Conservation (phyloP, 2,329 filamentous ascomycete genomes). For the Hymenoscyphus fructigenus region DNA sequence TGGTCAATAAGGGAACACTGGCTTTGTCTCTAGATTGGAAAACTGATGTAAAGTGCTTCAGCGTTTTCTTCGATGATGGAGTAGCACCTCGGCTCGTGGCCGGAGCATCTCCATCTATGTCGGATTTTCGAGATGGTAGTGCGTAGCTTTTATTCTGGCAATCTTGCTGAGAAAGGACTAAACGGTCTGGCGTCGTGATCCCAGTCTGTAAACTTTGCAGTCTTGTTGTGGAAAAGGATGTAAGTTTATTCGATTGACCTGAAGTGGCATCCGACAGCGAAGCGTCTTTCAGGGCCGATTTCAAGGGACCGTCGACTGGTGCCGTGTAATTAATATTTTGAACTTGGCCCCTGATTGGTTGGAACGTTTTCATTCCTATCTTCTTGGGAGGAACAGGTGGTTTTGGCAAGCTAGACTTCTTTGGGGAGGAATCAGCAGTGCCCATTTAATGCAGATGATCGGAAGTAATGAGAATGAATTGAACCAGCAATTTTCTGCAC, state of each 20-base stretch:
- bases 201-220: background rate
- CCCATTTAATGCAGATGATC: background rate
- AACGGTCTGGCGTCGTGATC: background rate
- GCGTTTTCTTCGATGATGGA: slow-evolving; percentile 15
- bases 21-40: slow-evolving; percentile 12
- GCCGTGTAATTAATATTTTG: slow-evolving; percentile 1
- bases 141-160: background rate
- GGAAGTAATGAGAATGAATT: no score
- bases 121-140: background rate
- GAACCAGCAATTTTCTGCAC: no score
- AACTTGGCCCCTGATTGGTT: slow-evolving; percentile 5
- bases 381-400: background rate
- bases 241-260: background rate
- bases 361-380: background rate
- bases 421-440: background rate
- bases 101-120: background rate
- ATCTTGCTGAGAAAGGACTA: slow-evolving; percentile 7
- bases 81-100: slow-evolving; percentile 6
- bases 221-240: background rate
- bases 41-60: slow-evolving; percentile 8
- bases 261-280: background rate
- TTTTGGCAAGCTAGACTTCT: background rate
- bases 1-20: slow-evolving; percentile 15
- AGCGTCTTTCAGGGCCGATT: background rate
- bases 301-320: background rate